Base-by-base conservation (phyloP, 148 eudicot species). In the Limonium bicolor region DNA sequence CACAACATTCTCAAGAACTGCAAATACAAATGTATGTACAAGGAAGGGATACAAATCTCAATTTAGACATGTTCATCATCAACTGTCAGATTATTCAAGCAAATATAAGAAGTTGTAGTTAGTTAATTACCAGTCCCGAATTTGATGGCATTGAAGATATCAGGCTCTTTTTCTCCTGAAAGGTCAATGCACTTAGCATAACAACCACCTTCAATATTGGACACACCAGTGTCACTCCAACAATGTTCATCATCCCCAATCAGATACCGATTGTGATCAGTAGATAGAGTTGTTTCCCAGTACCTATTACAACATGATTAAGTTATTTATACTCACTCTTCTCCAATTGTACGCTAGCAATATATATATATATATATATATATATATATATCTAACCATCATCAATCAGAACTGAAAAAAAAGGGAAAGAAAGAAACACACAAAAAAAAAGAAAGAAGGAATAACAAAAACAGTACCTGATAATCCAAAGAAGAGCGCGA, bases 1-100 rank as follows among this genome's bases (percentile, higher is more conserved):
- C 37, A 86, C 96, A 52, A 86, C 96, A 49, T 86, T 82, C 62
- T 86, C 96, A 50, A 86, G 39, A 45, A 86, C 96, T 86, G 75
- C 43, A 26, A 53, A 15, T 11, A 20, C 42, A 14, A 20, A 40
- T 0, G 0, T 29, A 29, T 29, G 11, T 7, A 29, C n/a, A n/a
- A n/a, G n/a, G n/a, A n/a, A n/a, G n/a, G n/a, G n/a, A n/a, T n/a
- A n/a, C n/a, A n/a, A n/a, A n/a, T n/a, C n/a, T n/a, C n/a, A n/a
- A n/a, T n/a, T n/a, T n/a, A n/a, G n/a, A n/a, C n/a, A n/a, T n/a
- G n/a, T n/a, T n/a, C n/a, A n/a, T n/a, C n/a, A n/a, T n/a, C n/a
- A n/a, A n/a, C n/a, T n/a, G n/a, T n/a, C n/a, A n/a, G n/a, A n/a
- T n/a, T n/a, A n/a, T n/a, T n/a, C n/a, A n/a, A n/a, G n/a, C n/a